Conservation (phyloP, 1,139 yeast species). For the Insectozyma bohioensis region DNA sequence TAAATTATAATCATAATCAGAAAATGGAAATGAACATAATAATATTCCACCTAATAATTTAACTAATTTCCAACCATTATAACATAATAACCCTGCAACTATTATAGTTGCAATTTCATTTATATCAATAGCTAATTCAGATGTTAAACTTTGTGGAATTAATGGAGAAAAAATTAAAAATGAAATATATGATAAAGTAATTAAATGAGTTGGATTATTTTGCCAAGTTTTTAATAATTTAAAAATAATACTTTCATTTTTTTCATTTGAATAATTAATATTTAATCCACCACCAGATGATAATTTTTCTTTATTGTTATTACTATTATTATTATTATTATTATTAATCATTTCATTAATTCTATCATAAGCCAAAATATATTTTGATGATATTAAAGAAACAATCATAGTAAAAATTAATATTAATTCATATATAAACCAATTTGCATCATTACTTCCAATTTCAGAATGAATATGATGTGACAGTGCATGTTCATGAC, state of each 20-base stretch:
- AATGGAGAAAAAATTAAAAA: slow-evolving; percentile 35
- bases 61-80: slow-evolving; percentile 56
- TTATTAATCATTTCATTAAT: slow-evolving; percentile 31
- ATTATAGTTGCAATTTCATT: slow-evolving; percentile 51
- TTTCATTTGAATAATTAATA: background rate
- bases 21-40: slow-evolving; percentile 52
- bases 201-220: slow-evolving; percentile 61
- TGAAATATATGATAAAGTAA: slow-evolving; percentile 57
- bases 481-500: slow-evolving; percentile 27
- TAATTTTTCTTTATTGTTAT: no score
- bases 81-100: slow-evolving; percentile 50
- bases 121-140: slow-evolving; percentile 37
- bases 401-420: slow-evolving; percentile 28
- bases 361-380: slow-evolving; percentile 34
- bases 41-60: slow-evolving; percentile 52
- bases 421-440: slow-evolving; percentile 31
- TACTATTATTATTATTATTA: slow-evolving; percentile 3
- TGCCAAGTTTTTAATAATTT: slow-evolving; percentile 19
- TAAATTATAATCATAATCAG: slow-evolving; percentile 37
- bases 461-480: slow-evolving; percentile 53
- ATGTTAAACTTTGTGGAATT: slow-evolving; percentile 28
- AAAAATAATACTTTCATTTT: slow-evolving; percentile 12
- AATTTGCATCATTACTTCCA: slow-evolving; percentile 35
- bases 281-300: no score
- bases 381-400: slow-evolving; percentile 39